phyloP scores from a whole-genome alignment of 768 basidiomycete species.

The Kwoniella heveanensis region DNA sequence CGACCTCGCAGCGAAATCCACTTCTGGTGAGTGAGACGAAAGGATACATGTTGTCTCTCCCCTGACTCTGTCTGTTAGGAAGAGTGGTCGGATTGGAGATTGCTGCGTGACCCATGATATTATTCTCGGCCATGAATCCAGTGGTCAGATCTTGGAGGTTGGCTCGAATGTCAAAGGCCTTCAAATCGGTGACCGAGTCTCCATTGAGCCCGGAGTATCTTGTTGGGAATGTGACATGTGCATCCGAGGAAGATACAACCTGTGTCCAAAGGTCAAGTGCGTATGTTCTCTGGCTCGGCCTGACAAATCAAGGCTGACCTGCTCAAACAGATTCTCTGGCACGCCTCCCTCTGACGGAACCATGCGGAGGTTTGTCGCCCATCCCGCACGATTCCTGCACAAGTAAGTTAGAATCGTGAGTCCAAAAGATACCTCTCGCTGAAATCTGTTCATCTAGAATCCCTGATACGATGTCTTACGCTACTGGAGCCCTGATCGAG shows the following conservation, averaged over 20 bases:
- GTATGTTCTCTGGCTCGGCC: too few species aligned
- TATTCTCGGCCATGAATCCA: slow-evolving; percentile 43
- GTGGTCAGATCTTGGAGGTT: slow-evolving; percentile 36
- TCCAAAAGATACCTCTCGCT: too few species aligned
- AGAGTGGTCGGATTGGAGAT: slow-evolving; percentile 36
- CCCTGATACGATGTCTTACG: slow-evolving; percentile 39
- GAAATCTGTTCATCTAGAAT: slow-evolving; percentile 21
- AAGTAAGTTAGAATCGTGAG: slow-evolving; percentile 11
- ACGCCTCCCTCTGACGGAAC: slow-evolving; percentile 42
- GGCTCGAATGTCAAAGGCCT: slow-evolving; percentile 32
- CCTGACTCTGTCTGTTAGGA: slow-evolving; percentile 10
- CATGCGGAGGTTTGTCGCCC: slow-evolving; percentile 39
- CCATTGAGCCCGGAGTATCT: slow-evolving; percentile 41
- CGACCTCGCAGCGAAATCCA: slow-evolving; percentile 27
- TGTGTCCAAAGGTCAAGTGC: slow-evolving; percentile 40
- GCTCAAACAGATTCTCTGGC: slow-evolving; percentile 28
- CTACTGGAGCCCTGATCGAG: slow-evolving; percentile 37
- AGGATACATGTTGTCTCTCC: too few species aligned
- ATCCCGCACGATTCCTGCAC: slow-evolving; percentile 41
- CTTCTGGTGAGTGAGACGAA: slow-evolving; percentile 21
- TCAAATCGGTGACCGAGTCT: slow-evolving; percentile 37
- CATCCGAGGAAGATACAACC: slow-evolving; percentile 35
- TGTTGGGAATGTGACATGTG: slow-evolving; percentile 40
- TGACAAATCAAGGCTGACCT: neutral
- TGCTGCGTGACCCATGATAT: slow-evolving; percentile 39